These are phyloP conservation scores for Asterochloris sp. DNA, from an alignment of 139 green algal genomes.

Conservation along the genomic window DNA sequence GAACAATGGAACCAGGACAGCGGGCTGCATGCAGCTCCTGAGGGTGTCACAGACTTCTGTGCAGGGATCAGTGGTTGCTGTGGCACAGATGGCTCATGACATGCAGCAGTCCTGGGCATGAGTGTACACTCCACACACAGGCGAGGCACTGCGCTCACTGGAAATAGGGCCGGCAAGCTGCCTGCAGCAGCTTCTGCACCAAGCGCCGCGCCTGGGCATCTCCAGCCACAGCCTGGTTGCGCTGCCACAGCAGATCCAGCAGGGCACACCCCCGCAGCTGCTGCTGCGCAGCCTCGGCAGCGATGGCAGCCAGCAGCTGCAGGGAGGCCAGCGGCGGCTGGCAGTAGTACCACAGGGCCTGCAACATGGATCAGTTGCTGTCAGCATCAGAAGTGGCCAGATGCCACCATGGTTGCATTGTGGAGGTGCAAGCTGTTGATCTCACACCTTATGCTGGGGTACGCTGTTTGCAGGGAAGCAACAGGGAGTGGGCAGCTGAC, in stretches of 20 bases:
- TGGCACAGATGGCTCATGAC: too few species aligned
- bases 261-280: constrained; percentile 44
- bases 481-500: background rate
- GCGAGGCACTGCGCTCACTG: background rate
- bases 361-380: background rate
- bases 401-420: background rate
- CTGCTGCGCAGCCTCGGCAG: constrained; percentile 37
- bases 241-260: constrained; percentile 67
- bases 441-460: background rate
- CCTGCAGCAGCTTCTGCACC: constrained; percentile 61
- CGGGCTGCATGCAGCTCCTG: too few species aligned
- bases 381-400: background rate
- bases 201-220: constrained; percentile 47
- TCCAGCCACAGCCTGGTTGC: constrained; percentile 37
- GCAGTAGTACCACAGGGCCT: constrained; percentile 72
- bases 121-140: too few species aligned
- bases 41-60: too few species aligned
- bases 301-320: constrained; percentile 62
- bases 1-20: too few species aligned
- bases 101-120: too few species aligned
- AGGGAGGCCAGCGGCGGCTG: constrained; percentile 63
- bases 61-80: too few species aligned
- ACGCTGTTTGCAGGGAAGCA: background rate
- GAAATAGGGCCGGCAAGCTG: constrained; percentile 76
- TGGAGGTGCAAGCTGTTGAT: background rate